Base-by-base conservation (phyloP, 2,329 filamentous ascomycete species). In the Colletotrichum liriopes region DNA sequence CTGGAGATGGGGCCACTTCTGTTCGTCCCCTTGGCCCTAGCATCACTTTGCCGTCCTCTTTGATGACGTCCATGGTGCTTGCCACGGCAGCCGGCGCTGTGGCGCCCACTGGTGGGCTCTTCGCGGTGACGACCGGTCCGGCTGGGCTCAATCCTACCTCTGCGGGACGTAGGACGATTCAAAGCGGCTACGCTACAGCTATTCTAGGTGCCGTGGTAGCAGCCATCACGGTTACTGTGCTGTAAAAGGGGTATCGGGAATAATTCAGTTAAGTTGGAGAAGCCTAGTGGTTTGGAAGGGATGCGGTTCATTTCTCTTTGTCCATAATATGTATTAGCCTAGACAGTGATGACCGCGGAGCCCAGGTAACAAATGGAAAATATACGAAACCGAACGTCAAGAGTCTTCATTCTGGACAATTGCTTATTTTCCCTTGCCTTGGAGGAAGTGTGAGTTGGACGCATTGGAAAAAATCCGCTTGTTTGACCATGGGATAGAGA, bases 1-100 rank as follows among this genome's bases (percentile, higher is more conserved):
- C 26, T 9, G 49, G 35, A 11, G 35, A 47, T 16, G 52, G 20
- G 6, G 29, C 59, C 11, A 69, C 52, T n/a, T 51, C 59, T 3
- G 60, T 69, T 0, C 29, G 37, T 4, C 69, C 56, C 1, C 18
- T 55, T 8, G 52, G 58, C 20, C 65, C 69, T 18, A 35, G n/a
- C 32, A 55, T 72, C 14, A 54, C 69, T 7, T 32, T 72, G n/a
- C 69, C 69, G 3, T 64, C 69, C 9, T 69, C 69, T 20, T 1
- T 72, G 37, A 47, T 58, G 69, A 72, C 69, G 18, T 72, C 69
- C 12, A 69, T 72, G 59, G 54, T 72, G 5, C 69, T 72, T 5
- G 69, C 65, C 5, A 72, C 65, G 11, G 65, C 55, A 6, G 58
- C 45, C 37, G 60, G 60, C n/a, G 52, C 49, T 37, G 69, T 54